phyloP scores from a whole-genome alignment of 805 yeast genomes.

The Torulaspora microellipsoides region DNA sequence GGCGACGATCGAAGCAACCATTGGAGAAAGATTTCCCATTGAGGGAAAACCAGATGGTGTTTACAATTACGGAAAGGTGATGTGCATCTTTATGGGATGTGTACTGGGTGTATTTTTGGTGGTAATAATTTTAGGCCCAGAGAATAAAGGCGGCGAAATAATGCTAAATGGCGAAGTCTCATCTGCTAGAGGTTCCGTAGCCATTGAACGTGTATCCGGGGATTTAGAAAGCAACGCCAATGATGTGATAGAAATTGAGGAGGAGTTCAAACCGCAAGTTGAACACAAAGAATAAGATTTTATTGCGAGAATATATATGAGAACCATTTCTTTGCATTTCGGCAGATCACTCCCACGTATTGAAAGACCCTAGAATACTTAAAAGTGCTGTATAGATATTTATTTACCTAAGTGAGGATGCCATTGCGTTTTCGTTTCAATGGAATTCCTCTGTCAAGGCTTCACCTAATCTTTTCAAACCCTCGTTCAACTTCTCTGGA shows the following conservation, averaged over 20 bases:
- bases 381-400: too few relatives aligned
- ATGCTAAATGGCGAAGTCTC: neutral
- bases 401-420: too few relatives aligned
- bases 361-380: too few relatives aligned
- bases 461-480: constrained; percentile 63
- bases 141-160: constrained; percentile 40
- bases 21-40: constrained; percentile 53
- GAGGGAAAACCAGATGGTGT: constrained; percentile 31
- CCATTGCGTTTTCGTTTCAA: neutral
- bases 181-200: constrained; percentile 1
- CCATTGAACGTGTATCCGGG: neutral
- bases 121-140: constrained; percentile 56
- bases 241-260: neutral
- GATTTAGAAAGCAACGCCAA: constrained; percentile 19
- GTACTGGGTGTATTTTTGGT: constrained; percentile 51
- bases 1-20: constrained; percentile 61
- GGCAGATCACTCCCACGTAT: too few relatives aligned
- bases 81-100: constrained; percentile 64
- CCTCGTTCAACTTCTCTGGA: constrained; percentile 53
- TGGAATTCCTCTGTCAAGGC: constrained; percentile 55
- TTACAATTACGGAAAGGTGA: constrained; percentile 53
- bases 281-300: constrained; percentile 4
- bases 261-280: constrained; percentile 6
- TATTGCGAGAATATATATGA: neutral
- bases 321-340: too few relatives aligned